These are phyloP conservation scores for Sordaria brevicollis DNA, from an alignment of 495 filamentous ascomycete genomes.

Conservation along the genomic window DNA sequence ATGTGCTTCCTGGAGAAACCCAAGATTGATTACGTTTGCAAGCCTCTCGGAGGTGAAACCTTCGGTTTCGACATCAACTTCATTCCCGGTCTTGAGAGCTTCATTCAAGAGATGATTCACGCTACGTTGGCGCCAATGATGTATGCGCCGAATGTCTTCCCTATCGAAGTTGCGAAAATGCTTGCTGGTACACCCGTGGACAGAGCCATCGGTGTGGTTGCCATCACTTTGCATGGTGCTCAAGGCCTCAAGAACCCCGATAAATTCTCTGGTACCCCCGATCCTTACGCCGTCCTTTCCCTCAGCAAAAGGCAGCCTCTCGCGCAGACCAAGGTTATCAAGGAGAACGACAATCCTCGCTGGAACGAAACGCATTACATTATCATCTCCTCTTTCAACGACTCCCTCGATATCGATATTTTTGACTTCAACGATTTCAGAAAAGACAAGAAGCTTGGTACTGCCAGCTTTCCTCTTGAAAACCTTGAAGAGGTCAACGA, in stretches of 20 bases:
- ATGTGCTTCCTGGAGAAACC: conserved; percentile 70
- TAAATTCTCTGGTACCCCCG: conserved; percentile 84
- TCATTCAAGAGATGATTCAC: conserved; percentile 95
- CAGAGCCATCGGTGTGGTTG: conserved; percentile 88
- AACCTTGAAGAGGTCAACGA: conserved; percentile 63
- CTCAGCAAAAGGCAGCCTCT: conserved; percentile 72
- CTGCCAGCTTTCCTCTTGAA: conserved; percentile 74
- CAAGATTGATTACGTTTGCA: conserved; percentile 90
- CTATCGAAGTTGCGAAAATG: conserved; percentile 97
- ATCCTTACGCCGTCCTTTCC: conserved; percentile 84
- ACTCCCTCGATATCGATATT: conserved; percentile 69
- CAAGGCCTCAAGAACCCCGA: conserved; percentile 90
- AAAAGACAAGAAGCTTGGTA: conserved; percentile 92
- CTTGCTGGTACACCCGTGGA: conserved; percentile 90
- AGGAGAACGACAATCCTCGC: conserved; percentile 73
- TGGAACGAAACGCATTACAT: conserved; percentile 97
- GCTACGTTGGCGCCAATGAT: conserved; percentile 88
- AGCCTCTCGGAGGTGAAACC: conserved; percentile 88
- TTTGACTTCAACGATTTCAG: conserved; percentile 93
- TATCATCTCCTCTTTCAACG: conserved; percentile 81
- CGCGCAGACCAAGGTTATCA: conserved; percentile 78
- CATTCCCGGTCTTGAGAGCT: conserved; percentile 83
- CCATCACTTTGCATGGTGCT: conserved; percentile 82
- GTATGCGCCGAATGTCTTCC: conserved; percentile 95
- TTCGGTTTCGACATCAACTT: conserved; percentile 99